Conservation (phyloP, 2,329 filamentous ascomycete genomes). For the Lasiodiplodia theobromae region DNA sequence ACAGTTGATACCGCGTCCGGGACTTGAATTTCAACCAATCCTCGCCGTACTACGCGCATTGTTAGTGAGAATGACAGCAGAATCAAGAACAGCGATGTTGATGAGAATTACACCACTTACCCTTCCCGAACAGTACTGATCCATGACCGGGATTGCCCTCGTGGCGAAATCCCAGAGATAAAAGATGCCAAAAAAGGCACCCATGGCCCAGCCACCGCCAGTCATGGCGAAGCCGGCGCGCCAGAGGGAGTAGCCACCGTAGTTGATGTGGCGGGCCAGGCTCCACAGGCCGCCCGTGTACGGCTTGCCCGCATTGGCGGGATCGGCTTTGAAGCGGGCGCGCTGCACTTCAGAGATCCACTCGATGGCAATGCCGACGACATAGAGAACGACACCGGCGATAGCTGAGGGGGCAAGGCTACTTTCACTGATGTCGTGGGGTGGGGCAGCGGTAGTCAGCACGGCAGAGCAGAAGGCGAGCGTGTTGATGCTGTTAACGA, state of each 20-base stretch:
- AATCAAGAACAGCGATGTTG: slow-evolving; percentile 28
- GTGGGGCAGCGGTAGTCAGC: slow-evolving; percentile 54
- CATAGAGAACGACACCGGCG: slow-evolving; percentile 59
- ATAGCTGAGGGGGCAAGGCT: slow-evolving; percentile 52
- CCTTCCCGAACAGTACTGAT: slow-evolving; percentile 55
- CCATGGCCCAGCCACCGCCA: slow-evolving; percentile 56
- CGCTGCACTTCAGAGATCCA: slow-evolving; percentile 65
- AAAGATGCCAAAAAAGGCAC: slow-evolving; percentile 49
- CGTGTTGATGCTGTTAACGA: slow-evolving; percentile 63
- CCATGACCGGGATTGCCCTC: slow-evolving; percentile 56
- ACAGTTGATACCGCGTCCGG: slow-evolving; percentile 47
- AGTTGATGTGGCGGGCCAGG: slow-evolving; percentile 62
- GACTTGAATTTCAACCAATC: slow-evolving; percentile 51
- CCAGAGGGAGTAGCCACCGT: slow-evolving; percentile 62
- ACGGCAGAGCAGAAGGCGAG: slow-evolving; percentile 60
- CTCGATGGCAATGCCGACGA: slow-evolving; percentile 62
- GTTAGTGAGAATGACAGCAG: neutral
- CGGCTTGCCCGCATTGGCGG: slow-evolving; percentile 60
- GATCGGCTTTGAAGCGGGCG: slow-evolving; percentile 58
- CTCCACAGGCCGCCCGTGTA: slow-evolving; percentile 59
- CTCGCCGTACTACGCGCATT: slow-evolving; percentile 42
- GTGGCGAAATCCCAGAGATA: slow-evolving; percentile 56
- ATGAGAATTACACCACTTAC: slow-evolving; percentile 6
- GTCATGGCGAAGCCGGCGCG: slow-evolving; percentile 57
- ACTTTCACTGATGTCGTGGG: slow-evolving; percentile 35